Evolutionary conservation across 2,329 filamentous ascomycete genomes (phyloP), one percentile per base, ranked within the genome.

Genomic region (Cladosporium sp.): DNA sequence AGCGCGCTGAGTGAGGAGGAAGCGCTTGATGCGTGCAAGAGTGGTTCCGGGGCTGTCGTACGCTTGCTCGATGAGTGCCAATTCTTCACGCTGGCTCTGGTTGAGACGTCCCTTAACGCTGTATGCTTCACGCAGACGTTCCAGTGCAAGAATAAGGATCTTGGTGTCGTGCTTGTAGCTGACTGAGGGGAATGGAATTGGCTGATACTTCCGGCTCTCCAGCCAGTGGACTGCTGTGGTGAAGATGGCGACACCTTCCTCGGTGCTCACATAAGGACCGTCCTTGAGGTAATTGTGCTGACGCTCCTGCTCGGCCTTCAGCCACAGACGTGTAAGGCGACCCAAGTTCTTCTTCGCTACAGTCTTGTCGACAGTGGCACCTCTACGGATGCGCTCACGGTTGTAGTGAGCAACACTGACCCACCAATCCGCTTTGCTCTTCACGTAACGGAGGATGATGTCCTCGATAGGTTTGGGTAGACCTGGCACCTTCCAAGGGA

Each of bases 221-320:
- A 99, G 82, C 94, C 94, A 99, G 74, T 99, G 95, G 7, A 99
- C 94, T 61, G 94, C 97, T 0, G 94, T 97, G 0, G 94, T 99
- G 77, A 97, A 99, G 64, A 99, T 99, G 8, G 94, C 95, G 57
- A 99, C 95, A 63, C 92, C 94, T 75, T 99, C 94, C 74, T 99
- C 95, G 0, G 94, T 97, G 1, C 94, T 97, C 37, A 99, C 93
- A 64, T 99, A 99, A 1, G 94, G 94, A 3, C 94, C 94, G 68
- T 99, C 95, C 78, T 99, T 99, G 86, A 97, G 92, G 76, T 99
- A 97, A 72, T 99, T 99, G 80, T 99, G 94, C 73, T 99, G 94
- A 60, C 95, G 84, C 75, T 99, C 94, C 76, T 99, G 94, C 78
- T 99, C 94, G 20, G 94, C 89, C 80, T 99, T 99, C 61, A 99